Conservation (phyloP, 495 filamentous ascomycete genomes). For the Aspergillus diversus region DNA sequence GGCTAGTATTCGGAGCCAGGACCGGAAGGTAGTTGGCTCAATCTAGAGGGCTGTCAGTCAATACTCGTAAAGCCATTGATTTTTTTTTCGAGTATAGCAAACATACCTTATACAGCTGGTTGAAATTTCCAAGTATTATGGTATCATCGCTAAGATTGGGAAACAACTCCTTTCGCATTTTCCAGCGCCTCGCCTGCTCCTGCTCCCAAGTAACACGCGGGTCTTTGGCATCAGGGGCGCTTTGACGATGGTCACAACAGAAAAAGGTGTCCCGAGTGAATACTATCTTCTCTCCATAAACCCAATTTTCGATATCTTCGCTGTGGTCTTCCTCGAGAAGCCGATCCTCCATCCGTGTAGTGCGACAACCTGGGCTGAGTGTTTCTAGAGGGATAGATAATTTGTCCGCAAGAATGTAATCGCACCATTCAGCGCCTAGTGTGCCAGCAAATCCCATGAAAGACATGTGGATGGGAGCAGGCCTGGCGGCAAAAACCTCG, state of each 20-base stretch:
- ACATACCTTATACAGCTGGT: slow-evolving; percentile 95
- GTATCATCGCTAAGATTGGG: slow-evolving; percentile 79
- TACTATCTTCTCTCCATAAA: slow-evolving; percentile 97
- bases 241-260: slow-evolving; percentile 96
- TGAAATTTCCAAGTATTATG: slow-evolving; percentile 97
- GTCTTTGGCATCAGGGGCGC: slow-evolving; percentile 75
- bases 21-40: slow-evolving; percentile 94
- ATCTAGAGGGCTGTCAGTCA: slow-evolving; percentile 61
- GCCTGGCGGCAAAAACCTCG: slow-evolving; percentile 93
- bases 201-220: slow-evolving; percentile 74
- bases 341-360: slow-evolving; percentile 72
- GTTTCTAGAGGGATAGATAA: slow-evolving; percentile 85
- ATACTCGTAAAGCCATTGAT: neutral
- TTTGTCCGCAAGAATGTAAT: slow-evolving; percentile 91
- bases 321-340: slow-evolving; percentile 69
- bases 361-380: slow-evolving; percentile 75
- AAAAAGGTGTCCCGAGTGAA: slow-evolving; percentile 97
- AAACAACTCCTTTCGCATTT: slow-evolving; percentile 94
- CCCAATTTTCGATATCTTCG: slow-evolving; percentile 72
- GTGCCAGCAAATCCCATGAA: slow-evolving; percentile 99
- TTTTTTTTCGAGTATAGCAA: neutral
- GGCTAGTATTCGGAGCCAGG: slow-evolving; percentile 94
- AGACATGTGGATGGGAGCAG: slow-evolving; percentile 97
- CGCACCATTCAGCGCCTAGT: slow-evolving; percentile 97
- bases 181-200: slow-evolving; percentile 83